Evolutionary conservation across 352 stramenopile species (phyloP).

Genomic region (Thalassiosira mediterranea): DNA sequence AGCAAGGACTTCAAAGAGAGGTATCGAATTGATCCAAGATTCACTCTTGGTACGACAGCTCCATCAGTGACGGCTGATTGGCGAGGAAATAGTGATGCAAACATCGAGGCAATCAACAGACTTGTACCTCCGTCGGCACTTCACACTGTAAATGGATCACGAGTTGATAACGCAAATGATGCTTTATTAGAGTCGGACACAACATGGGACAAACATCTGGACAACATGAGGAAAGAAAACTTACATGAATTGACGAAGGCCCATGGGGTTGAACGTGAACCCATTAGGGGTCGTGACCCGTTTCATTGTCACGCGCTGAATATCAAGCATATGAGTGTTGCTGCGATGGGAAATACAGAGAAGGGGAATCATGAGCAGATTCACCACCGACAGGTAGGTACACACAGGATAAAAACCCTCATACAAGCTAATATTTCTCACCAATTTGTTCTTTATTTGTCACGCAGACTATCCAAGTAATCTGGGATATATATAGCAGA

Average conservation of each 20-base stretch:
- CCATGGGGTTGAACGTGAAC: not conserved
- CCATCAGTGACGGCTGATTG: not conserved
- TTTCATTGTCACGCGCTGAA: not conserved
- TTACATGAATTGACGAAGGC: slow-evolving; percentile 1
- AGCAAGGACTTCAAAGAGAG: not conserved
- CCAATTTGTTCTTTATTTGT: not conserved
- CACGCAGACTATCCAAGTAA: not conserved
- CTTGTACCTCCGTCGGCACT: not conserved
- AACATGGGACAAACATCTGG: not conserved
- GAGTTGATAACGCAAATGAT: not conserved
- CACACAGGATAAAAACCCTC: not conserved
- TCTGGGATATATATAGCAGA: slow-evolving; percentile 2
- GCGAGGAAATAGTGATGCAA: not conserved
- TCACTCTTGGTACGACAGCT: not conserved
- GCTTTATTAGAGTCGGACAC: not conserved
- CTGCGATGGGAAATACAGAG: not conserved
- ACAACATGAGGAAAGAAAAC: not conserved
- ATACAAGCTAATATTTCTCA: not conserved
- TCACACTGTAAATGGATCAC: not conserved
- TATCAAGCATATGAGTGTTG: slow-evolving; percentile 2
- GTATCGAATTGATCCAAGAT: not conserved
- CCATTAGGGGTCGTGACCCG: not conserved
- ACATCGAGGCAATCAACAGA: slow-evolving; percentile 1
- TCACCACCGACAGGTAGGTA: not conserved
- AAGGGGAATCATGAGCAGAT: not conserved